Percentiles rank a stretch among this genome's conserved stretches.
Conservation (phyloP, 1,284 basidiomycete genomes). For the Marasmius oreades region DNA sequence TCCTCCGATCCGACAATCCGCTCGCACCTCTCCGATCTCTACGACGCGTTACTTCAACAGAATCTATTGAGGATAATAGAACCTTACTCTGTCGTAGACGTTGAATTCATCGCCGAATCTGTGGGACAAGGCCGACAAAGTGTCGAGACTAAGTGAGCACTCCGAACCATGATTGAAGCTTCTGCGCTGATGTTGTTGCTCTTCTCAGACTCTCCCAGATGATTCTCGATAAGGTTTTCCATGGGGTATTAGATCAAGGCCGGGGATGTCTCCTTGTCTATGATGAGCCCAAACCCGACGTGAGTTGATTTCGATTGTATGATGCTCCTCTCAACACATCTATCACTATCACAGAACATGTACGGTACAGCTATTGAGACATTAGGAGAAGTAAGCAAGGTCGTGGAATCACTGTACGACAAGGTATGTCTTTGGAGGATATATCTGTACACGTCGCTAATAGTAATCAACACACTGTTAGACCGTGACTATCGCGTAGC, state of each 20-base stretch:
- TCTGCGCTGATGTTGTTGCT: neutral
- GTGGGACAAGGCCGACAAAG: constrained; percentile 89
- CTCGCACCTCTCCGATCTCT: constrained; percentile 88
- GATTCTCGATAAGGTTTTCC: constrained; percentile 95
- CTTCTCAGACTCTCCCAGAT: constrained; percentile 83
- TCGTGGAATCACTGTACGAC: constrained; percentile 88
- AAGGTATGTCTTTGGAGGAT: constrained; percentile 56
- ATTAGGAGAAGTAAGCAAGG: constrained; percentile 85
- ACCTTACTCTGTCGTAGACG: constrained; percentile 91
- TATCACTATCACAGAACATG: constrained; percentile 52
- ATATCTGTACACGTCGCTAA: constrained; percentile 3
- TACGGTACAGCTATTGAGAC: constrained; percentile 89
- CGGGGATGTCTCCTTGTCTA: constrained; percentile 90
- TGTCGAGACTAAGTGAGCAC: constrained; percentile 89
- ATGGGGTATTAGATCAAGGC: constrained; percentile 94
- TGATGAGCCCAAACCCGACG: constrained; percentile 82
- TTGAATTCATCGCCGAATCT: constrained; percentile 84
- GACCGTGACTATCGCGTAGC: constrained; percentile 47
- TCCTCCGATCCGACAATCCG: constrained; percentile 93
- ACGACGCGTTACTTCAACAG: constrained; percentile 94
- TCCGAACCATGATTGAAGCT: neutral
- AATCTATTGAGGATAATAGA: constrained; percentile 94
- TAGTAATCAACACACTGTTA: constrained; percentile 15
- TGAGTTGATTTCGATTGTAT: constrained; percentile 35
- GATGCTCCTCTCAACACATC: neutral